These are phyloP conservation scores for Phytophthora capsici DNA, from an alignment of 352 stramenopile genomes.

Conservation along the genomic window DNA sequence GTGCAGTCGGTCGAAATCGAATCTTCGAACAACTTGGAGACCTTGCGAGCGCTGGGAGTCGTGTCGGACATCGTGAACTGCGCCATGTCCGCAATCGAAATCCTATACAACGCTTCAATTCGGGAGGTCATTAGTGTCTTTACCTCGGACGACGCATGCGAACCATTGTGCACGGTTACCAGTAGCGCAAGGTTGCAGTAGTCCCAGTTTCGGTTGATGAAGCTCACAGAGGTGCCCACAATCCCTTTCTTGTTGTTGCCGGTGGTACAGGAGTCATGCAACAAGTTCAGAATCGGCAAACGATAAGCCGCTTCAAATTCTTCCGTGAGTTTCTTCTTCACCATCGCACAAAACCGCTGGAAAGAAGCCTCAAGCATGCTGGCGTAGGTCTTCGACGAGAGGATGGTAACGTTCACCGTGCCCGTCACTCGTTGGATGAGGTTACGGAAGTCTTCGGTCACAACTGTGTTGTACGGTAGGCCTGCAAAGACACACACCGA, in stretches of 20 bases:
- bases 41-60: neutral
- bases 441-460: neutral
- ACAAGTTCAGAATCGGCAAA: conserved; percentile 2
- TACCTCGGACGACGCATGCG: neutral
- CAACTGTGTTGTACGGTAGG: conserved; percentile 3
- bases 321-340: no score
- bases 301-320: neutral
- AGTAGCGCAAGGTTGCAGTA: conserved; percentile 5
- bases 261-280: conserved; percentile 7
- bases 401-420: neutral
- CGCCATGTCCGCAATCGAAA: neutral
- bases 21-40: conserved; percentile 7
- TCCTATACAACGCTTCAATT: neutral
- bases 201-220: conserved; percentile 3
- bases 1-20: neutral
- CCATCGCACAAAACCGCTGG: no score
- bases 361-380: no score
- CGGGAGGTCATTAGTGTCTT: neutral
- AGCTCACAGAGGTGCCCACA: no score
- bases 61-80: conserved; percentile 9
- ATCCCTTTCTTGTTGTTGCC: neutral
- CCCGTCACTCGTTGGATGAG: neutral
- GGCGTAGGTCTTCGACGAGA: neutral
- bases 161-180: neutral
- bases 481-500: neutral